These are phyloP conservation scores for Alternaria rosae DNA, from an alignment of 2,329 filamentous ascomycete species.

Conservation along the genomic window DNA sequence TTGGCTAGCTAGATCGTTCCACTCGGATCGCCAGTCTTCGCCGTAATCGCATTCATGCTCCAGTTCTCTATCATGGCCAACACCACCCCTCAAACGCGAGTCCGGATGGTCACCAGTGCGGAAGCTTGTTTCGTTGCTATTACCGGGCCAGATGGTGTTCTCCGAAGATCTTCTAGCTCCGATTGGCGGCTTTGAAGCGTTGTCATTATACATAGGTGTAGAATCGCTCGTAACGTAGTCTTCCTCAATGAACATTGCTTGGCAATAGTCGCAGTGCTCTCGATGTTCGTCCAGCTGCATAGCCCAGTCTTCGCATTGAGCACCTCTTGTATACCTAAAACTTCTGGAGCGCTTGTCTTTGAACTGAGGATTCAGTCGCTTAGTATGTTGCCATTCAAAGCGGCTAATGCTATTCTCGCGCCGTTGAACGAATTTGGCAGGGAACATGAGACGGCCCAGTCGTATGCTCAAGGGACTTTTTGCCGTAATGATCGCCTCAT, in stretches of 20 bases:
- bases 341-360: background rate
- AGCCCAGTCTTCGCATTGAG: background rate
- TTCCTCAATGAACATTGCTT: background rate
- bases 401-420: background rate
- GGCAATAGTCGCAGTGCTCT: conserved; percentile 4
- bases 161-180: background rate
- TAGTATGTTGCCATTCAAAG: conserved; percentile 2
- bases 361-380: background rate
- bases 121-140: background rate
- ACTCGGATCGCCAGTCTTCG: conserved; percentile 10
- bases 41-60: background rate
- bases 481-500: background rate
- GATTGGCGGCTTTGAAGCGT: background rate
- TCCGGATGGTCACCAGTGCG: background rate
- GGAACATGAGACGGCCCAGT: background rate
- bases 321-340: background rate
- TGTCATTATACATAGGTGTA: background rate
- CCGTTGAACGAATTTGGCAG: background rate
- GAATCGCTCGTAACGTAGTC: background rate
- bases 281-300: conserved; percentile 3
- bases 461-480: background rate
- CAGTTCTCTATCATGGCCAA: background rate
- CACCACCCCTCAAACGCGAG: conserved; percentile 4
- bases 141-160: background rate
- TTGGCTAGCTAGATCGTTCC: background rate